Percentiles rank a stretch among this genome's conserved stretches.
These are phyloP conservation scores for Corylus avellana DNA, from an alignment of 306 rosid genomes.

Conservation along the genomic window DNA sequence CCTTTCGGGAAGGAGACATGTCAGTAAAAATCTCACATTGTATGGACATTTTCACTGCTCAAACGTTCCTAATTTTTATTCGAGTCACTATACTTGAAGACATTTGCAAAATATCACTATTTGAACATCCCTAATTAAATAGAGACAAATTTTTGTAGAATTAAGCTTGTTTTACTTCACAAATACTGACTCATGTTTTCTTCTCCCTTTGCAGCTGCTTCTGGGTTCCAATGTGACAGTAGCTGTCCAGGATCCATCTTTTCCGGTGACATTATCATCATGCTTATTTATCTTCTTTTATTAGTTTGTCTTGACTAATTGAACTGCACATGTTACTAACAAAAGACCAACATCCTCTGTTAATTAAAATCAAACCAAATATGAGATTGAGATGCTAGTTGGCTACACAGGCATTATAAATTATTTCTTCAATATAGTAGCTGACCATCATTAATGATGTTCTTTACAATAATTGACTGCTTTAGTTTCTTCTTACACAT, in stretches of 20 bases:
- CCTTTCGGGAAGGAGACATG: too few species aligned
- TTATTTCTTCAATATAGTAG: not conserved
- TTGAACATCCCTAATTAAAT: too few species aligned
- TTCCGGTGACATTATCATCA: constrained; percentile 53
- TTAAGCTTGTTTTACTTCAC: not conserved
- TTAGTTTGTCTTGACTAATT: constrained; percentile 11
- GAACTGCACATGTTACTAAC: constrained; percentile 11
- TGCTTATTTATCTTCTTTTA: not conserved
- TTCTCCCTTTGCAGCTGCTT: constrained; percentile 47
- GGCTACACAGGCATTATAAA: not conserved
- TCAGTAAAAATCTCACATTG: too few species aligned
- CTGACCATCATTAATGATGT: too few species aligned
- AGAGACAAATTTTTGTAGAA: too few species aligned
- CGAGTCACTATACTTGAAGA: too few species aligned
- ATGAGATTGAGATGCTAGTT: not conserved
- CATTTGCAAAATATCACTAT: too few species aligned
- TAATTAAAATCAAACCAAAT: not conserved
- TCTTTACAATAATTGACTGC: too few species aligned
- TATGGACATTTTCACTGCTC: too few species aligned
- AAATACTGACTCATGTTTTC: constrained; percentile 23
- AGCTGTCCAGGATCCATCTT: constrained; percentile 75
- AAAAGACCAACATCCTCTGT: constrained; percentile 6
- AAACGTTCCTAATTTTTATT: too few species aligned
- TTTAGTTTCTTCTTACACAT: not conserved
- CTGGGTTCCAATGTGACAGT: constrained; percentile 61